Evolutionary conservation across 768 basidiomycete genomes (phyloP).

Genomic region (Gymnopilus junonius): DNA sequence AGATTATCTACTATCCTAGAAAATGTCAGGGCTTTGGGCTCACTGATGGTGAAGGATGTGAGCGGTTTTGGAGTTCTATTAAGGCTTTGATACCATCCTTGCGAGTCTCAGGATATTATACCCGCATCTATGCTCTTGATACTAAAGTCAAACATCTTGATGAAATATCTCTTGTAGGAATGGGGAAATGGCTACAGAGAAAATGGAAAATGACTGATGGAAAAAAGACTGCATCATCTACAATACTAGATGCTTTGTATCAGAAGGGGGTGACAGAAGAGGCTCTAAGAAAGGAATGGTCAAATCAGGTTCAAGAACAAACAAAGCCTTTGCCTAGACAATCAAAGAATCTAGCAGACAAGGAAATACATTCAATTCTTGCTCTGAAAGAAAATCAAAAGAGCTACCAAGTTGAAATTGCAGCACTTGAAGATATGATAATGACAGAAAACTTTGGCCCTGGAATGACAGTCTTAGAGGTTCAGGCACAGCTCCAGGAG

Average conservation of each 20-base stretch:
- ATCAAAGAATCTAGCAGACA: not conserved
- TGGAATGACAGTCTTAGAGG: conserved; percentile 9
- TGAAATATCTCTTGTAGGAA: not conserved
- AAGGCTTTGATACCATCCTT: conserved; percentile 18
- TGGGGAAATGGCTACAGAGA: conserved; percentile 8
- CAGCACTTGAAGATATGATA: not conserved
- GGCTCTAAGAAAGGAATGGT: conserved; percentile 16
- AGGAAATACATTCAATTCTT: not conserved
- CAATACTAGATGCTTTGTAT: not conserved
- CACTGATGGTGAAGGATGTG: conserved; percentile 34
- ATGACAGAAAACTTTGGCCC: not conserved
- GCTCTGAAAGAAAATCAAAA: not conserved
- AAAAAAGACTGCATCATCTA: conserved; percentile 4
- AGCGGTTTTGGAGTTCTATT: conserved; percentile 18
- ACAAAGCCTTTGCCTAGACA: conserved; percentile 16
- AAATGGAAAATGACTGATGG: conserved; percentile 4
- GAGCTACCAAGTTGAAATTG: not conserved
- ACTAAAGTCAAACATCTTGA: conserved; percentile 14
- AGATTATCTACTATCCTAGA: conserved; percentile 39
- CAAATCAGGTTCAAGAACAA: conserved; percentile 9
- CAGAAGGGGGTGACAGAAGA: not conserved
- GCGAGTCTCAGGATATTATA: conserved; percentile 14
- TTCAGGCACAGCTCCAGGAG: conserved; percentile 20
- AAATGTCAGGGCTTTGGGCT: conserved; percentile 33
- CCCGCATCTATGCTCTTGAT: conserved; percentile 14